Percentiles rank a stretch among this genome's conserved stretches.
phyloP scores from a whole-genome alignment of 306 rosid genomes.

The Corylus avellana region DNA sequence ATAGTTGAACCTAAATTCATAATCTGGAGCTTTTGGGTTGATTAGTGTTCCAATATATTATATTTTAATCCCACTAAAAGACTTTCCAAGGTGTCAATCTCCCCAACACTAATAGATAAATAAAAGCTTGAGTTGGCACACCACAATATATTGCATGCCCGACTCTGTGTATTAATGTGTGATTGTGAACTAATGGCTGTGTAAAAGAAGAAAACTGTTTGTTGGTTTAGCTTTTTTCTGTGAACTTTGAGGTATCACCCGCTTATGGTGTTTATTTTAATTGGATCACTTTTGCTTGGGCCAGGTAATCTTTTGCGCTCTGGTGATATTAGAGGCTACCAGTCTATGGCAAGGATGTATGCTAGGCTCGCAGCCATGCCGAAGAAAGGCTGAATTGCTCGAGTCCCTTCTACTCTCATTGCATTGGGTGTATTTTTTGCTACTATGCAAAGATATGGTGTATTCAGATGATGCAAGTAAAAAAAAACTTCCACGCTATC shows the following conservation, averaged over 20 bases:
- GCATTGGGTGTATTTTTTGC: background rate
- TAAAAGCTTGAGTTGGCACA: too few species aligned
- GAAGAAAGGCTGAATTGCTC: conserved; percentile 73
- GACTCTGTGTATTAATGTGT: background rate
- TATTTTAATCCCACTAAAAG: too few species aligned
- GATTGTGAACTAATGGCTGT: background rate
- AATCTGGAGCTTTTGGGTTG: too few species aligned
- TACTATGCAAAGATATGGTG: background rate
- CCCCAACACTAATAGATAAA: too few species aligned
- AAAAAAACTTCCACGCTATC: too few species aligned
- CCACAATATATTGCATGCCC: too few species aligned
- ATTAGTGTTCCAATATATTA: too few species aligned
- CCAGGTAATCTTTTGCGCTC: conserved; percentile 92
- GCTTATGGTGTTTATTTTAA: background rate
- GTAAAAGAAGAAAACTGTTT: background rate
- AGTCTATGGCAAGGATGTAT: conserved; percentile 98
- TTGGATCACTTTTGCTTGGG: background rate
- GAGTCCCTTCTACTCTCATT: conserved; percentile 22
- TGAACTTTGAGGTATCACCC: background rate
- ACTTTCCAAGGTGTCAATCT: too few species aligned
- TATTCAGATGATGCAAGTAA: background rate
- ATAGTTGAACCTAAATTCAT: too few species aligned
- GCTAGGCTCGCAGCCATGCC: conserved; percentile 97
- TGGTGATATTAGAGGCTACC: conserved; percentile 83
- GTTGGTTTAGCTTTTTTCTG: background rate